phyloP scores from a whole-genome alignment of 345 rosid species.

The Dipteronia dyeriana region DNA sequence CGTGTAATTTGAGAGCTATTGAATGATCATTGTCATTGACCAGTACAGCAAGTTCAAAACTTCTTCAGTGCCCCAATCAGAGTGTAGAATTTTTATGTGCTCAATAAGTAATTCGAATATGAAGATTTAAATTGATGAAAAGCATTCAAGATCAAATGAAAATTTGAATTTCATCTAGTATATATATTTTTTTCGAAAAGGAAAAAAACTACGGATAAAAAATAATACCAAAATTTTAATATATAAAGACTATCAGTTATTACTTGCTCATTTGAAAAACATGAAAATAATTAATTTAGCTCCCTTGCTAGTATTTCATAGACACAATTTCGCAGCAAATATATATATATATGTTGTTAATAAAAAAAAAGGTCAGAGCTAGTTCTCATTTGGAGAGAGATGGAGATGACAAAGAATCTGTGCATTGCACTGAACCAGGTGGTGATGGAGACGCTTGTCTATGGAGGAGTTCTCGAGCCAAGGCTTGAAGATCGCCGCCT shows the following conservation, averaged over 20 bases:
- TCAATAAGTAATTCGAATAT: not conserved
- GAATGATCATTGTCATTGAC: not conserved
- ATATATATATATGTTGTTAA: not conserved
- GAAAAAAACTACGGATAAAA: not conserved
- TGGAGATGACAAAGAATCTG: conserved; percentile 52
- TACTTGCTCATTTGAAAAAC: conserved; percentile 23
- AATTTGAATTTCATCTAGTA: conserved; percentile 5
- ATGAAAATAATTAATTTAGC: conserved; percentile 37
- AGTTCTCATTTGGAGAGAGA: conserved; percentile 49
- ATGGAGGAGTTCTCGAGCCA: conserved; percentile 75
- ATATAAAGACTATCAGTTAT: conserved; percentile 12
- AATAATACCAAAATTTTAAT: not conserved
- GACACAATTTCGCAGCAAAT: conserved; percentile 22
- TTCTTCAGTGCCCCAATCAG: no score
- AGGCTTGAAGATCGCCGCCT: conserved; percentile 71
- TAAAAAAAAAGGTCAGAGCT: conserved; percentile 16
- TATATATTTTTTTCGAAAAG: not conserved
- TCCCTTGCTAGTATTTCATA: conserved; percentile 18
- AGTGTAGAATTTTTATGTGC: not conserved
- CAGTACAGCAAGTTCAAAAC: no score
- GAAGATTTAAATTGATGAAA: not conserved
- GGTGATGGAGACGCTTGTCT: conserved; percentile 68
- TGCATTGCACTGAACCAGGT: conserved; percentile 37
- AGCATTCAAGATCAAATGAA: not conserved
- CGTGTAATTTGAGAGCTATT: not conserved